Base-by-base conservation (phyloP, 1,284 basidiomycete genomes). In the Papiliotrema nemorosa region DNA sequence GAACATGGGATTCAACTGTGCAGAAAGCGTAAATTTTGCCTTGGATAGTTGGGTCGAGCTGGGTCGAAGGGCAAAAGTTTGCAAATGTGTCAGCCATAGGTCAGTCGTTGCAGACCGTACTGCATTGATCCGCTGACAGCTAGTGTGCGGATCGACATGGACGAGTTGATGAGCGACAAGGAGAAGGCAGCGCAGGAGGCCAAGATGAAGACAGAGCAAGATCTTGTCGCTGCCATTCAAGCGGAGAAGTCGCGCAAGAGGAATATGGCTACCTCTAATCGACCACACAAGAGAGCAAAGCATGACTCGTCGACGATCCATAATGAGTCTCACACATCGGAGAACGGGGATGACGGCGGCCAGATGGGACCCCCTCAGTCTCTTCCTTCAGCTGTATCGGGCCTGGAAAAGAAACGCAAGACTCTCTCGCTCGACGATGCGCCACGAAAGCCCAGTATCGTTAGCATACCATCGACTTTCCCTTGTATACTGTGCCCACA, bases 21-120 rank as follows among this genome's bases (percentile, higher is more conserved):
- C 94, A 2, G 96, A 98, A 75, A 91, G 88, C 58, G 90, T 97
- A 64, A 98, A 98, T 72, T 98, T 98, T 73, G 96, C 96, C 0
- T 79, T 97, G 24, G 89, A 97, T 20, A 88, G 86, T 53, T 98
- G 94, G 94, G 75, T 97, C 9, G 90, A 94, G 45, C 76, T 94
- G 21, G 94, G 92, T 3, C 79, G 85, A 54, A 82, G 81, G 55
- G 91, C 88, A 1, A 86, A 87, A 62, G 84, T 81, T 2, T 97
- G 92, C 67, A 77, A 84, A 57, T 97, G 92, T 64, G 81, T 94
- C 29, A 77, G 78, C 44, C 88, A 89, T 68, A 90, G 88, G 89
- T 88, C 63, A 38, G 78, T 65, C 4, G 3, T 7, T 1, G n/a
- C 33, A 16, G 12, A n/a, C 49, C 27, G 20, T 25, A 34, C 10